Evolutionary conservation across 345 rosid species (phyloP).

Genomic region (Murraya koenigii): DNA sequence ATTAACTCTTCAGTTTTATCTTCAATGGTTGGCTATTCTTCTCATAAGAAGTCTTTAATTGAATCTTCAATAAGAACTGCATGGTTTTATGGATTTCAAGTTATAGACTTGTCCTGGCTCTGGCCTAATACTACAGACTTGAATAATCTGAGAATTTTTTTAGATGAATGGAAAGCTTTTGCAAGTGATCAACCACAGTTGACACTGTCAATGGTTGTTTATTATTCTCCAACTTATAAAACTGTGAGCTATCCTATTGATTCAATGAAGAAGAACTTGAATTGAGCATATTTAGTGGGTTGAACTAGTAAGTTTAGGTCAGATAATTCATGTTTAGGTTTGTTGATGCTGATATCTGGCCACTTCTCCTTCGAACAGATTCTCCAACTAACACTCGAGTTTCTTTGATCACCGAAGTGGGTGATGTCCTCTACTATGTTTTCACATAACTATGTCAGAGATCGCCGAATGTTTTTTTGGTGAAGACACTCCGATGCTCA

Average conservation of each 20-base stretch:
- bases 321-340: no score
- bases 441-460: no score
- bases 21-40: constrained; percentile 14
- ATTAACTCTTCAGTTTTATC: constrained; percentile 24
- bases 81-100: constrained; percentile 26
- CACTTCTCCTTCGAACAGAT: no score
- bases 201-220: constrained; percentile 17
- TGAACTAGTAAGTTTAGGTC: no score
- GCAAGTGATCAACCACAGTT: neutral
- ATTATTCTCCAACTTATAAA: neutral
- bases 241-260: constrained; percentile 19
- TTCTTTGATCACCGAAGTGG: no score
- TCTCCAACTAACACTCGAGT: no score
- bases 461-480: no score
- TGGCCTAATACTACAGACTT: constrained; percentile 31
- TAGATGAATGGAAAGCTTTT: constrained; percentile 28
- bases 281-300: constrained; percentile 27
- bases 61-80: constrained; percentile 22
- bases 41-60: constrained; percentile 22
- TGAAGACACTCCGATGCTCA: no score
- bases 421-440: no score
- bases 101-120: constrained; percentile 27
- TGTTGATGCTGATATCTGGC: no score
- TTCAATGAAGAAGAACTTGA: constrained; percentile 21
- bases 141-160: constrained; percentile 11